Evolutionary conservation across 1,284 basidiomycete genomes (phyloP), one percentile per base, ranked within the genome.

Genomic region (Cryptococcus wingfieldii): DNA sequence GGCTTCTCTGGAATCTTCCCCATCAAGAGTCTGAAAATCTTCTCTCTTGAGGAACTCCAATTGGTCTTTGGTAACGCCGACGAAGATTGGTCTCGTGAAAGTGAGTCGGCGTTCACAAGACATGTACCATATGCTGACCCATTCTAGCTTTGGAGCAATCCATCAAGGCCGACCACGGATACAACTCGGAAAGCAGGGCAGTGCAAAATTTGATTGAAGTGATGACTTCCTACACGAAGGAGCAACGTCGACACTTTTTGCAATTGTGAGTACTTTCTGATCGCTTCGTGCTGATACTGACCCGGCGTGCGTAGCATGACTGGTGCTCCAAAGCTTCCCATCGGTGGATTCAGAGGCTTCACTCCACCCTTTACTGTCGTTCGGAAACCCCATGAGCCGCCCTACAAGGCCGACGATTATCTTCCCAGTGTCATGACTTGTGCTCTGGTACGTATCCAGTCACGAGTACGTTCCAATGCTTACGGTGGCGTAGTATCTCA

Each of bases 381-480:
- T 45, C 88, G 94, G 66, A 97, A 98, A 75, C 91, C 91, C 18
- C 92, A 95, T 67, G 96, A 98, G 75, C 80, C 89, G 4, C 89
- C 90, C 9, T 81, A 92, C 62, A 84, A 85, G 16, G 90, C 95
- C 1, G 93, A 98, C 74, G 90, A 96, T 74, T 96, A 96, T 73
- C 80, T 98, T 41, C 95, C 95, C 0, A 94, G 90, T 71, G 94
- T 98, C 46, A 98, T 98, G 95, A 98, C 95, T 10, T 98, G 95
- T 74, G 94, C 95, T 63, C 96, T 97, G 77, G 74, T 77, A 34
- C 61, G 74, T 63, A 16, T 6, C 13, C 28, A 14, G n/a, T 42
- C n/a, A n/a, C 16, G 7, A 12, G 19, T 28, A 18, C 38, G 38
- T 50, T 56, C 31, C 55, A 45, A 55, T 39, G 46, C 51, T 55